Percentiles rank a stretch among this genome's conserved stretches.
Conservation (phyloP, 225 moss, liverwort and hornwort species). For the Pseudoscleropodium purum region DNA sequence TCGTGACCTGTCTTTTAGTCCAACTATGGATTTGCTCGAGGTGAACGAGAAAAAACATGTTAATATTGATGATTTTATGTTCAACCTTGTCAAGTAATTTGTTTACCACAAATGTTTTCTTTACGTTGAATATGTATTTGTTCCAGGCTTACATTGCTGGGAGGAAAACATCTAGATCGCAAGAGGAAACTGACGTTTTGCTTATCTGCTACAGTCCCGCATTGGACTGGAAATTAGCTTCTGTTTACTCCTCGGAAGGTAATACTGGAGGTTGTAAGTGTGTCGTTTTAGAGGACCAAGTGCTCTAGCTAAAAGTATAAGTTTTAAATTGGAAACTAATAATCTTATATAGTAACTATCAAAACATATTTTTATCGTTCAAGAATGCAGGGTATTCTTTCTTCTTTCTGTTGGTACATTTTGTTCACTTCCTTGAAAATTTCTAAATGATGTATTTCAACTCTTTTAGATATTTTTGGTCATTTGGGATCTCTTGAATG, state of each 20-base stretch:
- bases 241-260: constrained; percentile 31
- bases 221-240: constrained; percentile 25
- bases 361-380: neutral
- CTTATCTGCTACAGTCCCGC: constrained; percentile 24
- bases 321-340: neutral
- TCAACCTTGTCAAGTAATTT: neutral
- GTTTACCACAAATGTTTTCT: neutral
- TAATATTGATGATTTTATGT: neutral
- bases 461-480: neutral
- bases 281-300: neutral
- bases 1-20: neutral
- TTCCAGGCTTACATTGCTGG: constrained; percentile 21
- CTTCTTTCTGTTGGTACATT: neutral
- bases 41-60: neutral
- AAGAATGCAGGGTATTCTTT: neutral
- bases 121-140: neutral
- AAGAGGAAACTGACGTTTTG: constrained; percentile 25
- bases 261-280: neutral
- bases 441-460: neutral
- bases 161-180: constrained; percentile 15
- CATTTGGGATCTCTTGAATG: neutral
- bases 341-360: too few species aligned
- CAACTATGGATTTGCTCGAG: neutral
- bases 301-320: neutral
- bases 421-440: neutral